Evolutionary conservation across 2,329 filamentous ascomycete genomes (phyloP), one percentile per base, ranked within the genome.

Genomic region (Chalaropsis thielavioides): DNA sequence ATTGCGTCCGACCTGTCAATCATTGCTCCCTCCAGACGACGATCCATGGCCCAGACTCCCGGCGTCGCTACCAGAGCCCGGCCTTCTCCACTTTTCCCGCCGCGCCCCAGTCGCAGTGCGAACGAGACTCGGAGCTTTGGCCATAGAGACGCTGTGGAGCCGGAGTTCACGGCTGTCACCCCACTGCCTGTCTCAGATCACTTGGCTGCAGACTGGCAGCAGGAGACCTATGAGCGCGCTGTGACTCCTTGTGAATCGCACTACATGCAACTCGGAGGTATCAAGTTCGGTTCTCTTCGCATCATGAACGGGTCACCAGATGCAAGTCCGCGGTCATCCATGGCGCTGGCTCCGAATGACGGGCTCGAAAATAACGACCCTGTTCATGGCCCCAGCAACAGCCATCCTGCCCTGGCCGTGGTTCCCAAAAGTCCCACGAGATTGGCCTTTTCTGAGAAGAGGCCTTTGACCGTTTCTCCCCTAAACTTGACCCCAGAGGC

Each of bases 241-340:
- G 69, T 71, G 15, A 76, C 75, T 8, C 75, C 83, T 0, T 79
- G 75, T 49, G 83, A 85, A 27, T 72, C 76, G 35, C 78, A 81
- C n/a, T 86, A 85, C 69, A 77, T 77, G 67, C 82, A 85, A 58
- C 79, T 83, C 40, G 84, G 84, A 2, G 81, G 78, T 11, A 86
- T 84, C 70, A 84, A 83, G 70, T 79, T 84, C 63, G 84, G 84
- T 1, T 82, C 82, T 1, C 70, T 87, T 61, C 79, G 82, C 43
- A 85, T 87, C 65, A 84, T 77, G 24, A 87, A 87, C 71, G 83
- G 82, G 15, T 75, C 76, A 2, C 83, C 84, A 1, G 72, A 72
- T 15, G 73, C 74, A n/a, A 82, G 79, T 59, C 74, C 77, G n/a
- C 65, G 59, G 69, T 67, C 65, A 4, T 63, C 59, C 0, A 63